A percentile compares a stretch with the other conserved stretches of the same genome.
Conservation (phyloP, 345 rosid genomes). For the Abelmoschus esculentus region DNA sequence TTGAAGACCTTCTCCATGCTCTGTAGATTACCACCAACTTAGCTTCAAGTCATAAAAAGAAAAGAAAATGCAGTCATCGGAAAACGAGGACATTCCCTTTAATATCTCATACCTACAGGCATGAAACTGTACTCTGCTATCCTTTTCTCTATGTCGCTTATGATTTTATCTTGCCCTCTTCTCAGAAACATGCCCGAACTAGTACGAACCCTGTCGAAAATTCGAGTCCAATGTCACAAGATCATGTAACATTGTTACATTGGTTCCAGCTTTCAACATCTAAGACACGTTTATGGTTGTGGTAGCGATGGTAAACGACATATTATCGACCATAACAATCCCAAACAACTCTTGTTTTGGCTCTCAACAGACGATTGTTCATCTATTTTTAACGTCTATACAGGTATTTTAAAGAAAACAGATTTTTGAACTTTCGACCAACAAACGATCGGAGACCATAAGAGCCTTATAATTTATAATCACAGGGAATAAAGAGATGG, state of each 20-base stretch:
- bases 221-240: not conserved
- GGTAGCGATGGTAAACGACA: too few species aligned
- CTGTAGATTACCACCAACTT: not conserved
- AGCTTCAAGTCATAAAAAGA: conserved; percentile 1
- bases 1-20: not conserved
- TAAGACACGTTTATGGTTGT: not conserved
- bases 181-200: conserved; percentile 83
- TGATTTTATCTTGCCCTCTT: conserved; percentile 64
- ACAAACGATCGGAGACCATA: too few species aligned
- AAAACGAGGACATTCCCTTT: too few species aligned
- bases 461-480: not conserved
- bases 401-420: too few species aligned
- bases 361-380: too few species aligned
- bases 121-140: conserved; percentile 83
- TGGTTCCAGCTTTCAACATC: conserved; percentile 13
- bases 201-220: conserved; percentile 50
- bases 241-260: not conserved
- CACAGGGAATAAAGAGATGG: not conserved
- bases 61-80: not conserved
- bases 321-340: too few species aligned
- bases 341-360: too few species aligned
- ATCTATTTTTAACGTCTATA: too few species aligned
- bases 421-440: too few species aligned
- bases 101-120: conserved; percentile 52
- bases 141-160: conserved; percentile 65